These are phyloP conservation scores for Streptanthus diversifolius DNA, from an alignment of 345 rosid species.

Conservation along the genomic window DNA sequence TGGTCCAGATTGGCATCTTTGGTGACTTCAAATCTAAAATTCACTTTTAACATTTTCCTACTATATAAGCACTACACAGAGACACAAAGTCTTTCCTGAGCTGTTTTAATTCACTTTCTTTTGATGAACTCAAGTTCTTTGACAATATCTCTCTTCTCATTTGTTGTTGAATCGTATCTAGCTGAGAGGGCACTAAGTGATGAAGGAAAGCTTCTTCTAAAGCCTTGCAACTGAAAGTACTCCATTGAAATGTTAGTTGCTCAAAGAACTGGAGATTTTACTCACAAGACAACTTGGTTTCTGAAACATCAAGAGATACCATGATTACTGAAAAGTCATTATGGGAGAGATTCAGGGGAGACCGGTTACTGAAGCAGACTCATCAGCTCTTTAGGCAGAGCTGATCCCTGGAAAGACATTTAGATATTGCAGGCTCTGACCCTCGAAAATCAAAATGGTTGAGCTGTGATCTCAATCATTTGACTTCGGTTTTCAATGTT, in stretches of 20 bases:
- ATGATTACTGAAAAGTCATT: background rate
- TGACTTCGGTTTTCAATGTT: background rate
- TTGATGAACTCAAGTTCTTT: background rate
- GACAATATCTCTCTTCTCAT: background rate
- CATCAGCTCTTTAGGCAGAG: background rate
- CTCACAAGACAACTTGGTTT: background rate
- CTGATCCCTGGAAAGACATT: background rate
- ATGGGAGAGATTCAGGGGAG: too few relatives aligned
- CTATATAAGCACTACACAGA: background rate
- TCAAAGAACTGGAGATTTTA: background rate
- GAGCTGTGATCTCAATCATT: background rate
- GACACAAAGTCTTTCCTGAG: background rate
- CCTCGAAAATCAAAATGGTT: too few relatives aligned
- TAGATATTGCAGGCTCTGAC: background rate
- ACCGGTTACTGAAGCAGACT: background rate
- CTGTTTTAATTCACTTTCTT: background rate
- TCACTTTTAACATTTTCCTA: background rate
- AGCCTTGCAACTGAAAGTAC: background rate
- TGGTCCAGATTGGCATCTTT: conserved; percentile 9
- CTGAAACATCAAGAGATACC: background rate
- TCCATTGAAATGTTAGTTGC: background rate
- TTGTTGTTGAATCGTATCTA: background rate
- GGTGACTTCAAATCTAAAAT: background rate
- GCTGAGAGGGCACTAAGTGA: background rate
- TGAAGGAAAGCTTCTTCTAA: background rate